Evolutionary conservation across 768 basidiomycete genomes (phyloP), one percentile per base, ranked within the genome.

Genomic region (Amanita rubescens): DNA sequence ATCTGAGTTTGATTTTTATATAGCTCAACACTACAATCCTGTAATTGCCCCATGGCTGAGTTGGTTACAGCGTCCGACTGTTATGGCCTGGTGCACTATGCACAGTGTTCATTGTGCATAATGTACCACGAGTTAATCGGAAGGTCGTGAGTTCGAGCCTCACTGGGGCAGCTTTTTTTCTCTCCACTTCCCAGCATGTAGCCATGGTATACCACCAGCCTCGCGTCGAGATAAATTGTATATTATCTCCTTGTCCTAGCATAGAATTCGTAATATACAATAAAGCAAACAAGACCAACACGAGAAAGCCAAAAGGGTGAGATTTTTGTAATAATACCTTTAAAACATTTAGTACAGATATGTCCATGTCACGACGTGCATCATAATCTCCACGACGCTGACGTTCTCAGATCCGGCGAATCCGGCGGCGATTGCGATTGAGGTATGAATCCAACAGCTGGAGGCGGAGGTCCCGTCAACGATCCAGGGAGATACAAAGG

Each of bases 11-110:
- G n/a, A n/a, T n/a, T n/a, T n/a, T n/a, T n/a, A n/a, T n/a, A n/a
- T n/a, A n/a, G n/a, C n/a, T n/a, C n/a, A n/a, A n/a, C n/a, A n/a
- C n/a, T n/a, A n/a, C n/a, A n/a, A n/a, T n/a, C n/a, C n/a, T n/a
- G n/a, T n/a, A n/a, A 30, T 30, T 30, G 81, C 81, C 80, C 80
- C 80, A 78, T 82, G 81, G 81, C 80, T 82, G 76, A 82, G 81
- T 82, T 82, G 81, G 81, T 82, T 72, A 82, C 78, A 81, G 81
- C 80, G 81, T 82, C 81, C 80, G 81, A 83, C 81, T 82, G 81
- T 83, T 82, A 82, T n/a, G 43, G 14, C 43, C n/a, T 7, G n/a
- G 17, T 20, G 35, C 9, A n/a, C 20, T 12, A 12, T 3, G 17
- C 3, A 1, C 34, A 3, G 17, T 1, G 5, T 14, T 0, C 39